Evolutionary conservation across 1,284 basidiomycete genomes (phyloP).

Genomic region (Afroboletus lepidellus): DNA sequence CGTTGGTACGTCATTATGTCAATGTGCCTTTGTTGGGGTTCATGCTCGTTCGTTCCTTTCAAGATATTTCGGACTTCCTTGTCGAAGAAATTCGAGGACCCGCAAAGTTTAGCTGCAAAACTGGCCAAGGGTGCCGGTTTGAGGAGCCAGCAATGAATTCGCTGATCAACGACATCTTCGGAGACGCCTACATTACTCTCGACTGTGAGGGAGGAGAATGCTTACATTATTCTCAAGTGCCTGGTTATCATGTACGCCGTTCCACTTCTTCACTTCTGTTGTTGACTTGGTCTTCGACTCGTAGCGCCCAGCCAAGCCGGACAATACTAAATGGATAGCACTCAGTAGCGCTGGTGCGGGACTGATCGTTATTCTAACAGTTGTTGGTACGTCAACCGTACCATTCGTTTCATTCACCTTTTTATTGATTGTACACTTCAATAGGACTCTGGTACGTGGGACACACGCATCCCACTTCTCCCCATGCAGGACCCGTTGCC

Average conservation of each 20-base stretch:
- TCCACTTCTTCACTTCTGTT: not conserved
- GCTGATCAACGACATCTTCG: conserved; percentile 91
- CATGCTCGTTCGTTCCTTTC: not conserved
- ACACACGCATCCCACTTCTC: conserved; percentile 53
- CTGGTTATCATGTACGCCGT: conserved; percentile 75
- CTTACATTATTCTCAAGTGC: conserved; percentile 90
- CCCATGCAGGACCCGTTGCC: conserved; percentile 70
- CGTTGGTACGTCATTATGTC: conserved; percentile 62
- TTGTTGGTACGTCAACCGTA: conserved; percentile 41
- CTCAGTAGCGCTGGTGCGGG: conserved; percentile 81
- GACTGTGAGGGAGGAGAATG: conserved; percentile 91
- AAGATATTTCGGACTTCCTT: conserved; percentile 94
- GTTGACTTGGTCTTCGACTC: not conserved
- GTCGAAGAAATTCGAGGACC: conserved; percentile 89
- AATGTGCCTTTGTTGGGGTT: not conserved
- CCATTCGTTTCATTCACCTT: not conserved
- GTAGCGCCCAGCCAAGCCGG: conserved; percentile 73
- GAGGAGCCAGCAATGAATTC: conserved; percentile 96
- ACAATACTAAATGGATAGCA: conserved; percentile 80
- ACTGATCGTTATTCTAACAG: conserved; percentile 60
- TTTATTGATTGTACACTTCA: not conserved
- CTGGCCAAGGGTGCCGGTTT: conserved; percentile 78
- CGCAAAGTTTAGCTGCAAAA: conserved; percentile 81
- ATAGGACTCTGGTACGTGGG: conserved; percentile 88
- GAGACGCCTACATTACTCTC: conserved; percentile 87